A percentile compares a stretch with the other conserved stretches of the same genome.
These are phyloP conservation scores for Byssochlamys sp. DNA, from an alignment of 2,329 filamentous ascomycete species.

Conservation along the genomic window DNA sequence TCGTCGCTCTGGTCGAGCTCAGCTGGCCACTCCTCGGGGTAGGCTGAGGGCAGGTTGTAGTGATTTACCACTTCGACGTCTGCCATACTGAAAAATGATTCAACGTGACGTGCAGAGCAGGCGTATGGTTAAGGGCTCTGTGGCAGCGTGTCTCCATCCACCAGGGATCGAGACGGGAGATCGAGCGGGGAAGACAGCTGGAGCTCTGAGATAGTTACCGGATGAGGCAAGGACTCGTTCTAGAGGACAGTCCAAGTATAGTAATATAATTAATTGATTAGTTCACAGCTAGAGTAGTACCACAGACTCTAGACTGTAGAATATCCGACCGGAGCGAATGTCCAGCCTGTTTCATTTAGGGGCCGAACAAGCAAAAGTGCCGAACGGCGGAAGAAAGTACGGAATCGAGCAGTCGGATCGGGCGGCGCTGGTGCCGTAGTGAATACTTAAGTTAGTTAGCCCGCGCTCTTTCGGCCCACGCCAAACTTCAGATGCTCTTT, in stretches of 20 bases:
- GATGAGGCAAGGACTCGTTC: background rate
- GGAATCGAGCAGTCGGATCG: constrained; percentile 11
- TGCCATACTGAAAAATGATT: constrained; percentile 39
- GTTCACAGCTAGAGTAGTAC: too few relatives aligned
- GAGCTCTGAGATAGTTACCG: background rate
- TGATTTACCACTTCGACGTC: constrained; percentile 79
- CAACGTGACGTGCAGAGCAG: background rate
- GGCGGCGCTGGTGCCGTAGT: constrained; percentile 8
- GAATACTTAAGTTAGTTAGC: too few relatives aligned
- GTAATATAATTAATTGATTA: too few relatives aligned
- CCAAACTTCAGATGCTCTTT: background rate
- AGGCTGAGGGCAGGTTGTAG: constrained; percentile 72
- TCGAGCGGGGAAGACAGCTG: background rate
- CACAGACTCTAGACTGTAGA: too few relatives aligned
- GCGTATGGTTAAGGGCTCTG: background rate
- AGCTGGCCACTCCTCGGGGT: constrained; percentile 75
- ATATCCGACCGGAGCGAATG: background rate
- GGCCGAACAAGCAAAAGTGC: constrained; percentile 4
- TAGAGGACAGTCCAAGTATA: background rate
- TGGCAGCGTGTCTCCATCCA: background rate
- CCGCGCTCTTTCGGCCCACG: too few relatives aligned
- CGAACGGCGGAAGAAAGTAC: constrained; percentile 9
- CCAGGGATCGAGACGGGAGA: background rate
- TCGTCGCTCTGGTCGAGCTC: constrained; percentile 66
- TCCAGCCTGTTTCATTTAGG: background rate